Evolutionary conservation across 192 early-diverging fungal genomes (phyloP).

Genomic region (Linnemannia schmuckeri): DNA sequence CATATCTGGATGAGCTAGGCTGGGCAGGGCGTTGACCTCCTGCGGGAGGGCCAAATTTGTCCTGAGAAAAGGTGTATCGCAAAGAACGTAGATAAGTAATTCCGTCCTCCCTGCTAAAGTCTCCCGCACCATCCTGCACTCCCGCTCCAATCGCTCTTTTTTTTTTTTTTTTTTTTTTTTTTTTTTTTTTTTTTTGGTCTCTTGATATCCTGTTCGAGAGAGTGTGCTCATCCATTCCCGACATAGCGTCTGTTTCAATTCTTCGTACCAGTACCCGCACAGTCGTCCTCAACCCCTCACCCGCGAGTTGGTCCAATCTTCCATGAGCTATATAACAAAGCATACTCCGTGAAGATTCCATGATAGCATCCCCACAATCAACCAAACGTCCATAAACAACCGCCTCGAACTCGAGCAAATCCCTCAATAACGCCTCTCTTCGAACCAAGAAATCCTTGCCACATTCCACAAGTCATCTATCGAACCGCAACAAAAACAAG

Average conservation of each 20-base stretch:
- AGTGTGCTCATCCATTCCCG: not conserved
- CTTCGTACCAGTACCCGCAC: not conserved
- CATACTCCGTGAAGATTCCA: constrained; percentile 10
- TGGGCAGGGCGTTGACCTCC: constrained; percentile 4
- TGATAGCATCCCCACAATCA: not conserved
- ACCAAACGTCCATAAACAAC: not conserved
- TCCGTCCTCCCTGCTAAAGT: not conserved
- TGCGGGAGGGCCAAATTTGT: constrained; percentile 24
- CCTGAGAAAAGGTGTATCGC: constrained; percentile 4
- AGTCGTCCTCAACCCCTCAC: not conserved
- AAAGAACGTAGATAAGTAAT: constrained; percentile 4
- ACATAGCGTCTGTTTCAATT: constrained; percentile 6
- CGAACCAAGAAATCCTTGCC: not conserved
- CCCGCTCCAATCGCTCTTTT: not conserved
- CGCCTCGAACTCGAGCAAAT: not conserved
- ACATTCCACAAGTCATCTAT: not conserved
- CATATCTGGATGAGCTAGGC: constrained; percentile 12
- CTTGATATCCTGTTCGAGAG: not conserved
- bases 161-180: constrained; percentile 19
- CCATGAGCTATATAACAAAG: not conserved
- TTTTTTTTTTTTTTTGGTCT: constrained; percentile 16
- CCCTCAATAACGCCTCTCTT: not conserved
- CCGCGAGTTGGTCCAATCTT: not conserved
- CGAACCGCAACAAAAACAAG: constrained; percentile 15
- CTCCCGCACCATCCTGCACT: not conserved